These are phyloP conservation scores for Solanum corneliomulleri DNA, from an alignment of 257 asterid genomes.

Conservation along the genomic window DNA sequence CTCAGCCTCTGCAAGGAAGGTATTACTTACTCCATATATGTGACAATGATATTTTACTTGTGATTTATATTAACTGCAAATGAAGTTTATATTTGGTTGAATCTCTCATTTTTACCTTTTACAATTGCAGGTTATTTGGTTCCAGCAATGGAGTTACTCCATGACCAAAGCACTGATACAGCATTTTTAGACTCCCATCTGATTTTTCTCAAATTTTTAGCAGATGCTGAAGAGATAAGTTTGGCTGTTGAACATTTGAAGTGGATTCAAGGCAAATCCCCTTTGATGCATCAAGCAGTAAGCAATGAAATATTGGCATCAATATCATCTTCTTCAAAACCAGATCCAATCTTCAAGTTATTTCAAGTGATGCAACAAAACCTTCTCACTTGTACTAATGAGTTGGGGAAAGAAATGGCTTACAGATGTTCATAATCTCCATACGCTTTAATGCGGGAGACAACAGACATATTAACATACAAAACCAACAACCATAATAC, in stretches of 20 bases:
- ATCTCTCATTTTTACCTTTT: neutral
- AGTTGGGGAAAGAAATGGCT: neutral
- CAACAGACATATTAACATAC: neutral
- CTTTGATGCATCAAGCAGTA: constrained; percentile 27
- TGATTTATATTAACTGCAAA: neutral
- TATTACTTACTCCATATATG: neutral
- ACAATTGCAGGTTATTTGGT: constrained; percentile 36
- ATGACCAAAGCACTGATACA: constrained; percentile 7
- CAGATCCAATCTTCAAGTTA: constrained; percentile 17
- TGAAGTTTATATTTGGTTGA: neutral
- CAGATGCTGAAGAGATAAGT: constrained; percentile 30
- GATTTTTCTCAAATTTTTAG: constrained; percentile 39
- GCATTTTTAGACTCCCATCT: constrained; percentile 34
- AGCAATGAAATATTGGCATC: constrained; percentile 25
- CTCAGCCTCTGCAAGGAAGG: constrained; percentile 61
- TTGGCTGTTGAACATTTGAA: constrained; percentile 43
- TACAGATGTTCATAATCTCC: neutral
- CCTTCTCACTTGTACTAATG: neutral
- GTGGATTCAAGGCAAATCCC: constrained; percentile 38
- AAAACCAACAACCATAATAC: neutral
- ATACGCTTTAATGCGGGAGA: neutral
- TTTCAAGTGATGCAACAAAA: constrained; percentile 3
- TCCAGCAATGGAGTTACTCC: constrained; percentile 40
- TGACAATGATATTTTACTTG: neutral
- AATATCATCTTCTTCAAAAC: constrained; percentile 27